These are phyloP conservation scores for Chlorella sp. DNA, from an alignment of 139 green algal species.

Conservation along the genomic window DNA sequence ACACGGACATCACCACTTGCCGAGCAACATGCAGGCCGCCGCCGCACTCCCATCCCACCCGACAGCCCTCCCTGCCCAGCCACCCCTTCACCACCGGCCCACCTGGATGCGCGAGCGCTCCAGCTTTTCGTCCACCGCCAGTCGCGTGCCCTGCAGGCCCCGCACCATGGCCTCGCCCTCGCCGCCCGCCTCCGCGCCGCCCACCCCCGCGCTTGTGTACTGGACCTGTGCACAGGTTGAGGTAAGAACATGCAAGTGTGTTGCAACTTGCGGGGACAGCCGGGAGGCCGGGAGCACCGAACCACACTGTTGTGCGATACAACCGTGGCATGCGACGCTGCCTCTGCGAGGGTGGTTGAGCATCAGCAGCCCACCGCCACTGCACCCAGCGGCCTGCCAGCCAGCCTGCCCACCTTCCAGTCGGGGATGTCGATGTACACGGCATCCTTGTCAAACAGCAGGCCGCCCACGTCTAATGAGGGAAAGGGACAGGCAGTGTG, in stretches of 20 bases:
- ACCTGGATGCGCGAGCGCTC: slow-evolving; percentile 62
- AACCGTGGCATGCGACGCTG: too few species aligned
- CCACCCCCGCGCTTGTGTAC: slow-evolving; percentile 48
- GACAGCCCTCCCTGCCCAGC: too few species aligned
- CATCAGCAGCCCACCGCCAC: neutral
- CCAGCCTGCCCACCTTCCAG: slow-evolving; percentile 82
- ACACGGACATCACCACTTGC: too few species aligned
- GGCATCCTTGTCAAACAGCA: slow-evolving; percentile 98
- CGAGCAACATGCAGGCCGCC: too few species aligned
- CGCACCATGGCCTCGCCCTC: slow-evolving; percentile 92
- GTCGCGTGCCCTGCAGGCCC: slow-evolving; percentile 73
- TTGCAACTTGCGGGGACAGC: too few species aligned
- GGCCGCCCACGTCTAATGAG: slow-evolving; percentile 75
- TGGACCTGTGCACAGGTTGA: slow-evolving; percentile 57
- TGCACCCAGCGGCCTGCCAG: neutral
- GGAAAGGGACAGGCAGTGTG: neutral
- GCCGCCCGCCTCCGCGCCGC: slow-evolving; percentile 9
- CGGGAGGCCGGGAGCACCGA: too few species aligned
- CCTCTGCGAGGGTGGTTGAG: too few species aligned
- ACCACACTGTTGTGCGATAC: too few species aligned
- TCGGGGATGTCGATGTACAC: slow-evolving; percentile 98
- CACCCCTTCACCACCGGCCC: too few species aligned
- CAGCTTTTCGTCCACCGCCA: slow-evolving; percentile 90
- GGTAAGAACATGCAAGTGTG: neutral
- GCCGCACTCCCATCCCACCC: too few species aligned